A percentile compares a stretch with the other conserved stretches of the same genome.
These are phyloP conservation scores for Fusarium albidum DNA, from an alignment of 2,329 filamentous ascomycete species.

Conservation along the genomic window DNA sequence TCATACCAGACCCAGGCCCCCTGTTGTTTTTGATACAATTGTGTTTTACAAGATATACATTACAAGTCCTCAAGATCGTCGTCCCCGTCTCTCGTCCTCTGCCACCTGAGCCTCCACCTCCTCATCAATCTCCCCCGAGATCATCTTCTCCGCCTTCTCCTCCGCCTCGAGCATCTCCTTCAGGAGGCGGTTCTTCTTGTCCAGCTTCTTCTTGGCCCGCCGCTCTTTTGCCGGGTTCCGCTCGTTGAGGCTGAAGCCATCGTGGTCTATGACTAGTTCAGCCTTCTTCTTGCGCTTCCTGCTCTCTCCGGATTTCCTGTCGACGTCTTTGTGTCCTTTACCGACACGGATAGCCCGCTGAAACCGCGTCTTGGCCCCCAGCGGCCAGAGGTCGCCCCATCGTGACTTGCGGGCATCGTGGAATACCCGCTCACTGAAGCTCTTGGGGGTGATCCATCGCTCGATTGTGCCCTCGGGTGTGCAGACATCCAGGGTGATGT, in stretches of 20 bases:
- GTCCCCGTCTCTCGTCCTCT: slow-evolving; percentile 22
- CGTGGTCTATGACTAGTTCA: slow-evolving; percentile 43
- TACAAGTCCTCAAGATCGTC: slow-evolving; percentile 21
- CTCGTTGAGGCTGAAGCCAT: slow-evolving; percentile 50
- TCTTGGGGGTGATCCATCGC: slow-evolving; percentile 90
- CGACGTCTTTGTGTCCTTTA: slow-evolving; percentile 54
- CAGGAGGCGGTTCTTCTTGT: slow-evolving; percentile 49
- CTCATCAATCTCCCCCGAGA: slow-evolving; percentile 44
- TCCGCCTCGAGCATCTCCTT: slow-evolving; percentile 50
- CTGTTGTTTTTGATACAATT: slow-evolving; percentile 29
- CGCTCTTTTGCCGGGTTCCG: slow-evolving; percentile 47
- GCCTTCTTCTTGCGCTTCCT: slow-evolving; percentile 53
- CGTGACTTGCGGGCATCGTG: slow-evolving; percentile 88
- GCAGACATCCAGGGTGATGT: slow-evolving; percentile 90
- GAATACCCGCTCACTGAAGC: slow-evolving; percentile 82
- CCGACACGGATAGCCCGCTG: slow-evolving; percentile 69
- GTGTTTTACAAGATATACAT: slow-evolving; percentile 30
- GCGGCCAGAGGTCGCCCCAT: slow-evolving; percentile 96
- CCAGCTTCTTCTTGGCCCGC: slow-evolving; percentile 52
- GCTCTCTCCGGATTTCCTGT: slow-evolving; percentile 51
- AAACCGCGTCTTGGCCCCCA: slow-evolving; percentile 88
- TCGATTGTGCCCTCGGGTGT: slow-evolving; percentile 86
- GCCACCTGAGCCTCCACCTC: slow-evolving; percentile 42
- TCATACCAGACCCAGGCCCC: slow-evolving; percentile 5
- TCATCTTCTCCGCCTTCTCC: slow-evolving; percentile 41